These are phyloP conservation scores for Cryptococcus neoformans DNA, from an alignment of 1,284 basidiomycete species.

Conservation along the genomic window DNA sequence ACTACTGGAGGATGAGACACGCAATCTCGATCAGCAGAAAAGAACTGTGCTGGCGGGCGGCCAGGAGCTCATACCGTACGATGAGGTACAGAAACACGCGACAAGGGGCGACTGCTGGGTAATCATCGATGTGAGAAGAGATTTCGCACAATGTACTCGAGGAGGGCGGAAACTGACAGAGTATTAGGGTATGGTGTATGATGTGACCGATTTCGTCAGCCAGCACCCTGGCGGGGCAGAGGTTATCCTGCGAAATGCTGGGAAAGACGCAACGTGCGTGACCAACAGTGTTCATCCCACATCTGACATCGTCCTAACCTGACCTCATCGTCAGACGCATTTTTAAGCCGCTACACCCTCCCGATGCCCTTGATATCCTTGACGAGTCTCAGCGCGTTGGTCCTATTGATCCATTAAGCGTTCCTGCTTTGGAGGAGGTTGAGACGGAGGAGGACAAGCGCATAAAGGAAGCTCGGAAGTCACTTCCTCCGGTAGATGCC, in stretches of 20 bases:
- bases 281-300: too few species aligned
- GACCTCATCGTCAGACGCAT: conserved; percentile 7
- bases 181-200: conserved; percentile 11
- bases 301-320: too few species aligned
- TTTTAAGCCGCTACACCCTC: conserved; percentile 43
- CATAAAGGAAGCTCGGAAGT: conserved; percentile 23
- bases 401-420: conserved; percentile 18
- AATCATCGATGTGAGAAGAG: too few species aligned
- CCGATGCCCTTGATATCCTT: conserved; percentile 43
- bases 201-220: conserved; percentile 37
- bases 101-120: too few species aligned
- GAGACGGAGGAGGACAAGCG: conserved; percentile 36
- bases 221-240: conserved; percentile 45
- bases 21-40: too few species aligned
- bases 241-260: conserved; percentile 35
- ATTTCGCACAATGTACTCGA: too few species aligned
- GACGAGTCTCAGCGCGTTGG: conserved; percentile 32
- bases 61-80: too few species aligned
- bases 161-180: too few species aligned
- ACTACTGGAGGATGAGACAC: too few species aligned
- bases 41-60: too few species aligned
- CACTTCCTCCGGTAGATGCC: conserved; percentile 37
- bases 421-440: conserved; percentile 29
- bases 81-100: too few species aligned
- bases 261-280: conserved; percentile 35